These are phyloP conservation scores for Hymenoscyphus salicellus DNA, from an alignment of 2,329 filamentous ascomycete species.

Conservation along the genomic window DNA sequence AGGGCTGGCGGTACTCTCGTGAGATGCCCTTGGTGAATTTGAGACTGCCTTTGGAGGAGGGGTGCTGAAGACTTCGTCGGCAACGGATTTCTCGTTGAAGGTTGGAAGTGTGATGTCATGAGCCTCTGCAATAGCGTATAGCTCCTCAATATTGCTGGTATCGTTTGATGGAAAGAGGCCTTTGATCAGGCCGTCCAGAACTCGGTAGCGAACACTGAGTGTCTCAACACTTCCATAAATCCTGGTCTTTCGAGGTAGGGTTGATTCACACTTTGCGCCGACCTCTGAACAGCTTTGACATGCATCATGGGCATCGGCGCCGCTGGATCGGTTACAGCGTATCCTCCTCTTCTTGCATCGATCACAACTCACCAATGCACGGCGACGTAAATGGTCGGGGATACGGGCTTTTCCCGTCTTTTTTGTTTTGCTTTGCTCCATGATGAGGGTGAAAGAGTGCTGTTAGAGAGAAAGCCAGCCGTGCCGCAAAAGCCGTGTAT, in stretches of 20 bases:
- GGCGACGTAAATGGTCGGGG: conserved; percentile 36
- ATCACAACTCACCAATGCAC: conserved; percentile 39
- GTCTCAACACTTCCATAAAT: conserved; percentile 47
- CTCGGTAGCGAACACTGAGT: conserved; percentile 43
- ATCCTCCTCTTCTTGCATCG: conserved; percentile 39
- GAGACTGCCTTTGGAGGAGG: conserved; percentile 16
- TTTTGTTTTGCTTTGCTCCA: conserved; percentile 24
- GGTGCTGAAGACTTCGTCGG: conserved; percentile 30
- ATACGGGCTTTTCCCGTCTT: conserved; percentile 37
- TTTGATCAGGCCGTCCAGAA: conserved; percentile 42
- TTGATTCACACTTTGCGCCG: conserved; percentile 42
- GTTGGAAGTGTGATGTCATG: conserved; percentile 40
- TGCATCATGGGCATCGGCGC: conserved; percentile 29
- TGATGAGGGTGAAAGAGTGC: conserved; percentile 2
- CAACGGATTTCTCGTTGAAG: conserved; percentile 27
- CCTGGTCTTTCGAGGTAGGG: conserved; percentile 43
- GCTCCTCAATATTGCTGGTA: conserved; percentile 38
- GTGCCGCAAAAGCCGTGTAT: neutral
- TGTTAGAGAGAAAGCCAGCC: conserved; percentile 29
- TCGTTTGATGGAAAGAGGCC: conserved; percentile 42
- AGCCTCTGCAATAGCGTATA: conserved; percentile 41
- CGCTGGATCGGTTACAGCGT: conserved; percentile 35
- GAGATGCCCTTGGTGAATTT: conserved; percentile 20
- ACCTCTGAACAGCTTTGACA: conserved; percentile 42
- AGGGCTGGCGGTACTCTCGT: conserved; percentile 19